phyloP scores from a whole-genome alignment of 2,329 filamentous ascomycete species.

The Ceratocystiopsis sp. region DNA sequence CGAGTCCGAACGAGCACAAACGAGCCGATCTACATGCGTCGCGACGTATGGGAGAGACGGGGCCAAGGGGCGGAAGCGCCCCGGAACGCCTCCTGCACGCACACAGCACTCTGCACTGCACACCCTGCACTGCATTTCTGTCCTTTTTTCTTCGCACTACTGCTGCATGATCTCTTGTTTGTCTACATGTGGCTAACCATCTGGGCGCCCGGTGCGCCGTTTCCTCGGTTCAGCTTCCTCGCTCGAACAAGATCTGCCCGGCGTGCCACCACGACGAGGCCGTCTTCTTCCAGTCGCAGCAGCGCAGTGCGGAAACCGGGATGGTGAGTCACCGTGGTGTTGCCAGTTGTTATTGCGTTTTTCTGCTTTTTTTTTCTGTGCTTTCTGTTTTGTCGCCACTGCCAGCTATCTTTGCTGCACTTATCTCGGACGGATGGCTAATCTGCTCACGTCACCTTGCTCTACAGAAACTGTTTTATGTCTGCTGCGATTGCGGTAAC shows the following conservation, averaged over 20 bases:
- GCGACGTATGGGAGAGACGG: no score
- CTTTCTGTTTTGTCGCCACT: conserved; percentile 30
- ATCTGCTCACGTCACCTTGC: no score
- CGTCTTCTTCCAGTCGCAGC: conserved; percentile 97
- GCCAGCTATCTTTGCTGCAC: conserved; percentile 53
- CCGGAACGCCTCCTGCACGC: no score
- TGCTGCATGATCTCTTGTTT: not conserved
- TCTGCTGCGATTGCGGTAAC: conserved; percentile 85
- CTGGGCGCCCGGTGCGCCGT: conserved; percentile 11
- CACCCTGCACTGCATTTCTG: not conserved
- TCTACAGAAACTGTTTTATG: conserved; percentile 70
- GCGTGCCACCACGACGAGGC: conserved; percentile 74
- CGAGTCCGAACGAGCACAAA: no score
- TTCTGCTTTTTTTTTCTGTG: not conserved
- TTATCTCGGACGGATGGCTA: no score
- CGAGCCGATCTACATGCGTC: no score
- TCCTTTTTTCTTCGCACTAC: not conserved
- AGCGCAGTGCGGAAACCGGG: conserved; percentile 89
- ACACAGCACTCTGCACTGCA: not conserved
- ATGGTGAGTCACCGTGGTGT: conserved; percentile 53
- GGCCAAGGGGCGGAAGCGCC: no score
- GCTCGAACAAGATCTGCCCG: conserved; percentile 72
- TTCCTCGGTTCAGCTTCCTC: conserved; percentile 52
- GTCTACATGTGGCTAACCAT: conserved; percentile 9
- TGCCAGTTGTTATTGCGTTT: not conserved